Evolutionary conservation across 768 basidiomycete genomes (phyloP), one percentile per base, ranked within the genome.

Genomic region (Coprinopsis strossmayeri): DNA sequence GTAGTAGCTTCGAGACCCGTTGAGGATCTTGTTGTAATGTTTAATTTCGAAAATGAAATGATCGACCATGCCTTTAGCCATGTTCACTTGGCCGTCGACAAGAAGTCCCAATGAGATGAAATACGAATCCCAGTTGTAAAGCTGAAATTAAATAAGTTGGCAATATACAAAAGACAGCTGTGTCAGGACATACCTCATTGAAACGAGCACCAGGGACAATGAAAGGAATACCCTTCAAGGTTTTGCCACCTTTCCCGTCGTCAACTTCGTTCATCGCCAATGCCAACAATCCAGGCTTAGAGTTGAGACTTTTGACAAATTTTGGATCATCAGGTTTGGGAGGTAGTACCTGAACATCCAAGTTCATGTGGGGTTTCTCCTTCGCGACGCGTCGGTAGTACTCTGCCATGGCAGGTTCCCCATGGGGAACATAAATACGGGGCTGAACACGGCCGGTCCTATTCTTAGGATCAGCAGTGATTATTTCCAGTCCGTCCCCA

Each of bases 41-140:
- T 84, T 91, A 73, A 99, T 96, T 73, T 98, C 92, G 63, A 98
- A 99, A 61, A 96, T 88, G 70, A 98, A 99, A 65, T 99, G 95
- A 48, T 98, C 96, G 37, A 97, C 93, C 82, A 98, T 92, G 59
- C 92, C 91, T 67, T 93, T 91, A 17, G 96, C 95, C 82, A 98
- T 88, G 50, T 83, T 78, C 24, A 95, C 82, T 59, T 92, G 85
- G 23, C 93, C 94, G 60, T 99, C 95, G 20, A 97, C 91, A 5
- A 99, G 80, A 24, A 99, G 79, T 13, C 95, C 95, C 21, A 98
- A 81, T 5, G 88, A 75, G 59, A 95, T 91, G 64, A 96, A 96
- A 70, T 94, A 94, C 5, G 88, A 91, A 66, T 94, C 91, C 91
- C 91, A 93, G 62, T 93, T 92, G 69, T 93, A 93, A 37, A 92